Percentiles rank a stretch among this genome's conserved stretches.
These are phyloP conservation scores for Phytophthora fragariae DNA, from an alignment of 352 stramenopile genomes.

Conservation along the genomic window DNA sequence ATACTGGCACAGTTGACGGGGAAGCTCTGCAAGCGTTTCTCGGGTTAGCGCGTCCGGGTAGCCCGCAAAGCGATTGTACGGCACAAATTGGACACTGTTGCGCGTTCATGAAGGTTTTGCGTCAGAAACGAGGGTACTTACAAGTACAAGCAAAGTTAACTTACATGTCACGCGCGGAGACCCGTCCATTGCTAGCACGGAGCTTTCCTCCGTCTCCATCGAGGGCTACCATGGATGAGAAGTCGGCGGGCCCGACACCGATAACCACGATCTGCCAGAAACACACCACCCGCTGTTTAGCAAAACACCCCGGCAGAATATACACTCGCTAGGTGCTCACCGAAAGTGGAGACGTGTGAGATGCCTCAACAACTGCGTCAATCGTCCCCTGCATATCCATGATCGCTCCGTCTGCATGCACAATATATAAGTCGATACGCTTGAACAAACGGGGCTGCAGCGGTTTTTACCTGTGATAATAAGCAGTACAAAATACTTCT, in stretches of 20 bases:
- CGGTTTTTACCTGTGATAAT: slow-evolving; percentile 75
- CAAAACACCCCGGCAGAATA: neutral
- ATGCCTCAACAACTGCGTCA: slow-evolving; percentile 64
- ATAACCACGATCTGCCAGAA: slow-evolving; percentile 76
- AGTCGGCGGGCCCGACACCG: slow-evolving; percentile 75
- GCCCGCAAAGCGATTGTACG: slow-evolving; percentile 59
- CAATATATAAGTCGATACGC: neutral
- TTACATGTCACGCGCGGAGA: slow-evolving; percentile 68
- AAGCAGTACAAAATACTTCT: slow-evolving; percentile 89
- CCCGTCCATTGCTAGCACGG: slow-evolving; percentile 43
- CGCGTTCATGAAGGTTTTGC: slow-evolving; percentile 11
- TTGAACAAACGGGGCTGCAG: neutral
- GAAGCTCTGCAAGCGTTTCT: slow-evolving; percentile 78
- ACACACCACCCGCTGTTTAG: slow-evolving; percentile 6
- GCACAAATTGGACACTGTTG: slow-evolving; percentile 69
- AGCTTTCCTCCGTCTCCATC: slow-evolving; percentile 69
- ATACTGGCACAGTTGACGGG: slow-evolving; percentile 77
- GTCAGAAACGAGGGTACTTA: neutral
- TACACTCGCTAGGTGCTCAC: slow-evolving; percentile 23
- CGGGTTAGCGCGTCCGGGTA: slow-evolving; percentile 54
- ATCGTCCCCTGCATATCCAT: slow-evolving; percentile 87
- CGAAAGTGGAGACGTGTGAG: slow-evolving; percentile 57
- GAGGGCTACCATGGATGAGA: slow-evolving; percentile 70
- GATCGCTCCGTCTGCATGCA: slow-evolving; percentile 73
- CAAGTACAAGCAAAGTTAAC: slow-evolving; percentile 11